These are phyloP conservation scores for Pythium monospermum DNA, from an alignment of 352 stramenopile genomes.

Conservation along the genomic window DNA sequence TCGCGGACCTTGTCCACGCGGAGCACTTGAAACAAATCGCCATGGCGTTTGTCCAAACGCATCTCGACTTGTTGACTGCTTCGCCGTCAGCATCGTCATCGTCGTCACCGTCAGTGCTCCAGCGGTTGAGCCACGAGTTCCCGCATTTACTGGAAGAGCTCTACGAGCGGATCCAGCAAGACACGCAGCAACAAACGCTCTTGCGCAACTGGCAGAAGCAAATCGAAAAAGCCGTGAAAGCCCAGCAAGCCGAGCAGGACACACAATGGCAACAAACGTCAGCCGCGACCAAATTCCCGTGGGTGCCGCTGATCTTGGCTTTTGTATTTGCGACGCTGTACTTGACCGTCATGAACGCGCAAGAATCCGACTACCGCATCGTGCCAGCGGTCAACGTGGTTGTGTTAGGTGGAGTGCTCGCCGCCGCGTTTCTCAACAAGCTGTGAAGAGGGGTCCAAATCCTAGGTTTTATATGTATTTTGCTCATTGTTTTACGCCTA, in stretches of 20 bases:
- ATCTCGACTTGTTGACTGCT: constrained; percentile 23
- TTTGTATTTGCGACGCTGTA: constrained; percentile 54
- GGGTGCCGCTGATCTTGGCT: constrained; percentile 41
- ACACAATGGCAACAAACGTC: constrained; percentile 25
- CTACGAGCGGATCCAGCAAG: constrained; percentile 17
- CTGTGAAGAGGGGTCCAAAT: constrained; percentile 2
- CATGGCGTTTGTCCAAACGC: constrained; percentile 25
- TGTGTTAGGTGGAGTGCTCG: constrained; percentile 32
- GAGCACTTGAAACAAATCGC: constrained; percentile 52
- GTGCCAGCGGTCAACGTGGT: constrained; percentile 53
- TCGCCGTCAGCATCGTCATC: not conserved
- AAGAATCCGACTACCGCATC: constrained; percentile 37
- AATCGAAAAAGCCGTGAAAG: constrained; percentile 18
- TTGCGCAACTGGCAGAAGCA: constrained; percentile 34
- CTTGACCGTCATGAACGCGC: constrained; percentile 40
- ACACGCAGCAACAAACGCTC: constrained; percentile 11
- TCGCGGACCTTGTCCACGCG: constrained; percentile 55
- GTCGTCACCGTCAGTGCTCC: not conserved
- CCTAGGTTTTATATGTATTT: not conserved
- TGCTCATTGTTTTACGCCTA: not conserved
- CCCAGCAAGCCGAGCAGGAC: constrained; percentile 27
- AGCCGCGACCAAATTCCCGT: constrained; percentile 33
- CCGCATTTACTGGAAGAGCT: constrained; percentile 44
- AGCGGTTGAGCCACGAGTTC: constrained; percentile 20
- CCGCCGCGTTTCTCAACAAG: constrained; percentile 31